These are phyloP conservation scores for Plasmodium coatneyi DNA, from an alignment of 169 alveolate genomes.

Conservation along the genomic window DNA sequence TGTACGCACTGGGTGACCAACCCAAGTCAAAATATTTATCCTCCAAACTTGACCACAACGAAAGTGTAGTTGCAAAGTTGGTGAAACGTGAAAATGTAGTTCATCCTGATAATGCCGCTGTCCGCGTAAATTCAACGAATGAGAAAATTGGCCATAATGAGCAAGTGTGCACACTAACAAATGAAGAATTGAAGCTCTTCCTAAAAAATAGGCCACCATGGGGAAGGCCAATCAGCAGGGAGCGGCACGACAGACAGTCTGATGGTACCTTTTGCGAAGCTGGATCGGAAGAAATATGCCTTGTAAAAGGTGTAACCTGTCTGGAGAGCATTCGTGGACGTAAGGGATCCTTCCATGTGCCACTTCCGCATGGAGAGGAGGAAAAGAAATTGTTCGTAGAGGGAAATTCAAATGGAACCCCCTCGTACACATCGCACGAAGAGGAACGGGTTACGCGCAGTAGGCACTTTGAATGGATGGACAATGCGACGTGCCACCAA, in stretches of 20 bases:
- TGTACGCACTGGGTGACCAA: background rate
- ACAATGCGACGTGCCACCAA: background rate
- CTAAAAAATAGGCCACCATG: background rate
- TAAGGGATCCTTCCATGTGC: background rate
- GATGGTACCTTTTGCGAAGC: background rate
- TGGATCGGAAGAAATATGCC: background rate
- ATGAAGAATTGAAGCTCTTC: conserved; percentile 1
- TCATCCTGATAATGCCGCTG: background rate
- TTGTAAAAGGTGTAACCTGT: background rate
- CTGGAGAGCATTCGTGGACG: background rate
- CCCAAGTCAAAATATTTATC: background rate
- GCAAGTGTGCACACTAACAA: background rate
- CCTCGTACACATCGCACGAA: background rate
- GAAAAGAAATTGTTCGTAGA: background rate
- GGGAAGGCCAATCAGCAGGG: background rate
- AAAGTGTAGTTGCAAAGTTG: background rate
- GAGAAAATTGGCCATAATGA: background rate
- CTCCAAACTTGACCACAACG: background rate
- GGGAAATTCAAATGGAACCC: background rate
- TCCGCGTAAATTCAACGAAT: background rate
- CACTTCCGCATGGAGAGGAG: background rate
- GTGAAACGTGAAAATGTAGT: background rate
- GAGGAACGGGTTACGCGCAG: background rate
- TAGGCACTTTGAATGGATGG: background rate
- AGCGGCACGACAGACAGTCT: background rate